These are phyloP conservation scores for Streptanthus diversifolius DNA, from an alignment of 345 rosid genomes.

Conservation along the genomic window DNA sequence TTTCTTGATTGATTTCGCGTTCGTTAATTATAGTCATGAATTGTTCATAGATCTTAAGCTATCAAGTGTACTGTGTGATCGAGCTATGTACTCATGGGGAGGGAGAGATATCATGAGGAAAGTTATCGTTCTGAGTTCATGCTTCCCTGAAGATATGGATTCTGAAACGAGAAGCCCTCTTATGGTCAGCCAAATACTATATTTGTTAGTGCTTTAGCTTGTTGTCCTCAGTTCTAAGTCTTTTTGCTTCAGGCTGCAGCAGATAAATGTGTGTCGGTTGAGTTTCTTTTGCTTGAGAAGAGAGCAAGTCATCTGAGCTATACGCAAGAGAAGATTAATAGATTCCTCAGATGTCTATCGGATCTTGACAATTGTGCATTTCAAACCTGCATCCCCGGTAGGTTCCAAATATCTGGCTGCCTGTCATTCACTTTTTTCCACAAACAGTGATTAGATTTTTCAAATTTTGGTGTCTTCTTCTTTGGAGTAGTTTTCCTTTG, in stretches of 20 bases:
- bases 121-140: constrained; percentile 64
- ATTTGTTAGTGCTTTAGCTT: neutral
- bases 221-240: neutral
- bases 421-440: neutral
- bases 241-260: constrained; percentile 62
- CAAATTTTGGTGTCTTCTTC: neutral
- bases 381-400: constrained; percentile 60
- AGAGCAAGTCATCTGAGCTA: constrained; percentile 48
- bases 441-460: neutral
- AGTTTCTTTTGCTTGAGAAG: constrained; percentile 63
- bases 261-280: constrained; percentile 69
- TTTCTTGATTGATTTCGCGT: neutral
- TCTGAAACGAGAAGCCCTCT: constrained; percentile 44
- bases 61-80: constrained; percentile 58
- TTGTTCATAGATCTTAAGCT: constrained; percentile 50
- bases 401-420: constrained; percentile 7
- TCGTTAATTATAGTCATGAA: neutral
- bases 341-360: constrained; percentile 52
- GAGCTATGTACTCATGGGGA: constrained; percentile 69
- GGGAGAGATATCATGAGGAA: constrained; percentile 61
- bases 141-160: constrained; percentile 47
- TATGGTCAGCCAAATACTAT: constrained; percentile 44
- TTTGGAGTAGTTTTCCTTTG: neutral
- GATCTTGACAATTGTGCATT: constrained; percentile 85
- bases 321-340: constrained; percentile 47